These are phyloP conservation scores for Prunus yedoensis DNA, from an alignment of 331 rosid species.

Conservation along the genomic window DNA sequence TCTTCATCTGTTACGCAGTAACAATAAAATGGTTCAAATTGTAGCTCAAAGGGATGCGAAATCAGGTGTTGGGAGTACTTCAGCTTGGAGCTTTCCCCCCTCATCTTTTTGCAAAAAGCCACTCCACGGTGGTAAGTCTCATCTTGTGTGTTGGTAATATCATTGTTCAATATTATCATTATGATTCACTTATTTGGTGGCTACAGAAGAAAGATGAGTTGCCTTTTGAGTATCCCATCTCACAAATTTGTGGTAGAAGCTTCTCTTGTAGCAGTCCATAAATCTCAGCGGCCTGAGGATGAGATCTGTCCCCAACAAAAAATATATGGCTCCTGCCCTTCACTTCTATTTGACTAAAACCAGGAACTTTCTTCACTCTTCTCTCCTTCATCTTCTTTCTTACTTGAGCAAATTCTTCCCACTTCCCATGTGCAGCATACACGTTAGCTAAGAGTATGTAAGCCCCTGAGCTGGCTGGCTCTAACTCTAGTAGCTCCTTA, in stretches of 20 bases:
- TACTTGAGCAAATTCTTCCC: constrained; percentile 46
- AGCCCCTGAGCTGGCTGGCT: constrained; percentile 37
- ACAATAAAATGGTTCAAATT: not conserved
- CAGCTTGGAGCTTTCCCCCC: too few species aligned
- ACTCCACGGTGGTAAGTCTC: too few species aligned
- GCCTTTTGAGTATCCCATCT: constrained; percentile 21
- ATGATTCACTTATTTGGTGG: not conserved
- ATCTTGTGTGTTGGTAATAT: too few species aligned
- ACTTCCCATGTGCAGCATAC: constrained; percentile 38
- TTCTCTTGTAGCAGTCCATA: constrained; percentile 34
- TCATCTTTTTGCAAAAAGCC: too few species aligned
- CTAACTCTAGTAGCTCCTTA: constrained; percentile 37
- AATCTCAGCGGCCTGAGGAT: constrained; percentile 42
- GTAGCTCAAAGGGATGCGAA: not conserved
- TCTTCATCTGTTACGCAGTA: not conserved
- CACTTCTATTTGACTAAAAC: constrained; percentile 41
- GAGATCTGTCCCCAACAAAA: constrained; percentile 41
- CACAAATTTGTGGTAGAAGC: constrained; percentile 48
- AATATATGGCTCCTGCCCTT: constrained; percentile 35
- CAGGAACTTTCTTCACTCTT: constrained; percentile 44
- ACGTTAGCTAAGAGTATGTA: constrained; percentile 40
- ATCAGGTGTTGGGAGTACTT: not conserved
- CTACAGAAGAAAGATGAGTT: not conserved
- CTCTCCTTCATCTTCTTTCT: constrained; percentile 43
- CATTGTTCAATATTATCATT: not conserved